phyloP scores from a whole-genome alignment of 345 rosid genomes.

The Pistacia atlantica region DNA sequence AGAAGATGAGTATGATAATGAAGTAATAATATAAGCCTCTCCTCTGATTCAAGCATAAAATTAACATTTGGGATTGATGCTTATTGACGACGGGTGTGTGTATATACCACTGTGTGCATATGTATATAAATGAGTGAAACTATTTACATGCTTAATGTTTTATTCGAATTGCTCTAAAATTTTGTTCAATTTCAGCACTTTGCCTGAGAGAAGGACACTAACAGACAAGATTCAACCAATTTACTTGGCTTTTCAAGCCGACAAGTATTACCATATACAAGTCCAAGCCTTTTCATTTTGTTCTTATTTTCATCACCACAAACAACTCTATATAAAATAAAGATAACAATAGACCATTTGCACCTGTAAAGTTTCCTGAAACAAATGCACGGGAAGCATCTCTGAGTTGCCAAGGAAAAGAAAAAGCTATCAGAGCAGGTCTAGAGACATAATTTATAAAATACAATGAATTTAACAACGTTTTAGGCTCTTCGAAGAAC shows the following conservation, averaged over 20 bases:
- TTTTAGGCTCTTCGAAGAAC: too few species aligned
- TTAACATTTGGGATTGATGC: too few species aligned
- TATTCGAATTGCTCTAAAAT: not conserved
- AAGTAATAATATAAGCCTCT: too few species aligned
- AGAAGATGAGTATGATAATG: too few species aligned
- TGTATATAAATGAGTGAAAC: not conserved
- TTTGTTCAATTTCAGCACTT: not conserved
- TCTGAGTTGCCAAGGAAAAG: slow-evolving; percentile 41
- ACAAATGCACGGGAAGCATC: slow-evolving; percentile 95
- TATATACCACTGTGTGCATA: too few species aligned
- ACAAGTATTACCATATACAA: not conserved
- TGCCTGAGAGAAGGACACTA: not conserved
- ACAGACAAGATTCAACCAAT: not conserved
- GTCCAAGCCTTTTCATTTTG: not conserved
- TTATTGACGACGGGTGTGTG: too few species aligned
- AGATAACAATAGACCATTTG: not conserved
- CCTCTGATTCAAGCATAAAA: too few species aligned
- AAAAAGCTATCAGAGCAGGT: slow-evolving; percentile 21
- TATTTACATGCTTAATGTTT: not conserved
- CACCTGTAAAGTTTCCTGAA: slow-evolving; percentile 98
- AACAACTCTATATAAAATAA: not conserved
- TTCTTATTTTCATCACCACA: not conserved
- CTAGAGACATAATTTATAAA: not conserved
- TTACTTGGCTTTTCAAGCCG: not conserved
- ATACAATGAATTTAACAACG: not conserved